Conservation (phyloP, 73 alveolate genomes). For the Uronychia binucleata region DNA sequence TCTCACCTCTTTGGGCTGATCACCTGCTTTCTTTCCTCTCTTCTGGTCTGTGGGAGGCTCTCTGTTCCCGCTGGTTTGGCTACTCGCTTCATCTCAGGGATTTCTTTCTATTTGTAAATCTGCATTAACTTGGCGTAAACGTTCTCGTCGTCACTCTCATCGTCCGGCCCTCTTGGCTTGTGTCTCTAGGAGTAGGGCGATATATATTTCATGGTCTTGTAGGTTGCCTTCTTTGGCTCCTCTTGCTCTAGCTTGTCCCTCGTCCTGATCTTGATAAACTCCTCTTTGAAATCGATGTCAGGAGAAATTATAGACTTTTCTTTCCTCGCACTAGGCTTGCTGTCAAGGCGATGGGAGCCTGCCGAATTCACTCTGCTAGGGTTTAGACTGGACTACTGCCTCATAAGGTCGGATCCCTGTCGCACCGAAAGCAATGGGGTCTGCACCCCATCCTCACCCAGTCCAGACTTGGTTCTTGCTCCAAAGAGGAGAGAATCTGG, state of each 20-base stretch:
- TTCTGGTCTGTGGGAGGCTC: neutral
- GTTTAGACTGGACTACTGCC: too few relatives aligned
- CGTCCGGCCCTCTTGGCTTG: neutral
- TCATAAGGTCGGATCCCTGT: too few relatives aligned
- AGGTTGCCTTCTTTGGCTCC: neutral
- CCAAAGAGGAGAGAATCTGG: too few relatives aligned
- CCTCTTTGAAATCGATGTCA: neutral
- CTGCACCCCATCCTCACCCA: too few relatives aligned
- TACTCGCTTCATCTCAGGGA: neutral
- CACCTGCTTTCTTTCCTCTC: neutral
- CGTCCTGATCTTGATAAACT: neutral
- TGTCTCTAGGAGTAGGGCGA: neutral
- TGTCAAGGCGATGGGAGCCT: too few relatives aligned
- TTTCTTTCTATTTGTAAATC: neutral
- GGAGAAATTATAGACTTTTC: too few relatives aligned
- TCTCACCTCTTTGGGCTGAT: neutral
- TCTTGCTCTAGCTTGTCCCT: neutral
- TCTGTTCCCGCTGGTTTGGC: neutral
- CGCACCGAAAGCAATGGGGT: too few relatives aligned
- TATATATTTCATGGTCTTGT: neutral
- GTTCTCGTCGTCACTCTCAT: neutral
- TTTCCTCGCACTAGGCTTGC: too few relatives aligned
- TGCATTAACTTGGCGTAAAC: neutral
- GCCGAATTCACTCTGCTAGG: too few relatives aligned
- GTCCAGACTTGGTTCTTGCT: too few relatives aligned